Conservation (phyloP, 345 rosid species). For the Eucalyptus regnans region DNA sequence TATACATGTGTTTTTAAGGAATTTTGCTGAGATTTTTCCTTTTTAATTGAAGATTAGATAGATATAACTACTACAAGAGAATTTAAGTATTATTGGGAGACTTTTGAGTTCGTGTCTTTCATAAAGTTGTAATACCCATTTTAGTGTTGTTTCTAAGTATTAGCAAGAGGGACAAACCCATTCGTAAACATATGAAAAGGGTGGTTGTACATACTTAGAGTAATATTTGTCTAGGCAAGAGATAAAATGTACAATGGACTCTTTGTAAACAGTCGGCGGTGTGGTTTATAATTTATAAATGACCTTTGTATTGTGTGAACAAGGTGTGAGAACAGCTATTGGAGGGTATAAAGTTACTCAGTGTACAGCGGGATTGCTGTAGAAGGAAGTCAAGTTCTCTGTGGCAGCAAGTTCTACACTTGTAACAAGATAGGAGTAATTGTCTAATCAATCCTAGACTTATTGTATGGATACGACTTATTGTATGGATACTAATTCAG, state of each 20-base stretch:
- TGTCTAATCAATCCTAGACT: too few relatives aligned
- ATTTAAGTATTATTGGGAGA: background rate
- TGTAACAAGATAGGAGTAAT: background rate
- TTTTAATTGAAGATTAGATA: background rate
- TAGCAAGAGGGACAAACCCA: background rate
- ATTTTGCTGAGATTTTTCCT: too few relatives aligned
- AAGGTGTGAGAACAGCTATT: background rate
- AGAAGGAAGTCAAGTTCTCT: background rate
- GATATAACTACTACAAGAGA: background rate
- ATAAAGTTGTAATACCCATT: background rate
- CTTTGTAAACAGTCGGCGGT: too few relatives aligned
- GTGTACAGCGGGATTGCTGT: background rate
- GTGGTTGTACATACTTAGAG: background rate
- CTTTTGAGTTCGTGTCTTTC: background rate
- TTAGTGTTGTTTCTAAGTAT: background rate
- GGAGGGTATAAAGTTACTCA: background rate
- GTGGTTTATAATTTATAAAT: background rate
- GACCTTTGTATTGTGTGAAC: background rate
- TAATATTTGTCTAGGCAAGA: background rate
- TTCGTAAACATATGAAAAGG: background rate
- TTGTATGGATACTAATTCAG: fast-evolving
- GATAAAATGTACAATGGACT: background rate
- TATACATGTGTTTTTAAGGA: too few relatives aligned
- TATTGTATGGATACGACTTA: too few relatives aligned
- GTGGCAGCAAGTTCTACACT: background rate